These are phyloP conservation scores for Euphorbia corollata DNA, from an alignment of 441 rosid species.

Conservation along the genomic window DNA sequence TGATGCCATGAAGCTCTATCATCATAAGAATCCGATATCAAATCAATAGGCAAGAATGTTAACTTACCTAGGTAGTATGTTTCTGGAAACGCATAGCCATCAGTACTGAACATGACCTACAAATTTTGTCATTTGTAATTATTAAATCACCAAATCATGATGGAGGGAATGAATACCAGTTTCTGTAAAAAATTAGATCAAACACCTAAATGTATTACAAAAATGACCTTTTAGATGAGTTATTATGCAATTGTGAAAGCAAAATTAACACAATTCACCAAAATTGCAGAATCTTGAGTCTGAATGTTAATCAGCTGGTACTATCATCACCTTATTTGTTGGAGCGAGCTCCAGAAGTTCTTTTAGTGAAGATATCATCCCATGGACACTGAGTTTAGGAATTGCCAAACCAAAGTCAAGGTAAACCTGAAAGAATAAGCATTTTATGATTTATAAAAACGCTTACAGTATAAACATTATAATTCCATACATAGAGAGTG, in stretches of 20 bases:
- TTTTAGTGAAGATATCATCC: slow-evolving; percentile 81
- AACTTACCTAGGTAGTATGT: slow-evolving; percentile 74
- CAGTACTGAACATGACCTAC: slow-evolving; percentile 98
- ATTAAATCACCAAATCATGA: slow-evolving; percentile 2
- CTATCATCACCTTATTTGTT: slow-evolving; percentile 56
- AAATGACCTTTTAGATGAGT: neutral
- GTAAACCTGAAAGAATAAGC: slow-evolving; percentile 51
- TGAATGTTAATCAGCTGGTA: slow-evolving; percentile 3
- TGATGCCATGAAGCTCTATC: too few relatives aligned
- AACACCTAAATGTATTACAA: neutral
- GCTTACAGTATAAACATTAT: slow-evolving; percentile 12
- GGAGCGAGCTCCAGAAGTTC: slow-evolving; percentile 92
- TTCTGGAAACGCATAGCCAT: slow-evolving; percentile 91
- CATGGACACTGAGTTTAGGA: slow-evolving; percentile 84
- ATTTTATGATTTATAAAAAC: slow-evolving; percentile 18
- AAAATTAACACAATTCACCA: neutral
- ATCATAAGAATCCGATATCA: neutral
- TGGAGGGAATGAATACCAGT: neutral
- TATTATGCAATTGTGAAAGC: neutral
- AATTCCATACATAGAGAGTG: slow-evolving; percentile 1
- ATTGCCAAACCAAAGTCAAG: slow-evolving; percentile 94
- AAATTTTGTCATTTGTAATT: slow-evolving; percentile 20
- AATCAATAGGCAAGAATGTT: slow-evolving; percentile 17
- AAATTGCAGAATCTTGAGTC: neutral
- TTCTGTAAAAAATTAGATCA: neutral